Evolutionary conservation across 768 basidiomycete genomes (phyloP), one percentile per base, ranked within the genome.

Genomic region (Auricularia sp.): DNA sequence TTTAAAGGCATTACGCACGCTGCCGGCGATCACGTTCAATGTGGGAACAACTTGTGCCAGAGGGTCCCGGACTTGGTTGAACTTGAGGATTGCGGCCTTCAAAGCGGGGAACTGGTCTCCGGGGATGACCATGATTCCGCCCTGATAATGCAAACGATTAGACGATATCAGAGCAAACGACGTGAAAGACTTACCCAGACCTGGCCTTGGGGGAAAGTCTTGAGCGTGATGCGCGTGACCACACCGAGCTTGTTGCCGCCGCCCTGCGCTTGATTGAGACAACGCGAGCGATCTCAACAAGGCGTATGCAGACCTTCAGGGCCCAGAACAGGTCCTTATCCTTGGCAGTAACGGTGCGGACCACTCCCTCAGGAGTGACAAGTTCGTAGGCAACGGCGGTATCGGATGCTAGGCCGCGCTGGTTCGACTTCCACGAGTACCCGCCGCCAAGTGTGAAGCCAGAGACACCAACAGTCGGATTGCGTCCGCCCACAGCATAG

Each of bases 401-500:
- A 67, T 78, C 77, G 39, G 76, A 66, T 3, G 71, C 70, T 10
- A 77, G 65, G 8, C 77, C 75, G 64, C 70, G 71, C 61, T 73
- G 71, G 64, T 74, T 76, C 3, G 73, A 74, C 64, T 73, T 73
- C 66, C 70, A 64, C 0, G 75, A 74, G 67, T 73, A 78, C 6
- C 77, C 77, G 63, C 63, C 63, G 16, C 63, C 63, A 6, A 64
- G 54, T 14, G 54, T 64, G 54, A 64, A 58, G 16, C 63, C 63
- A 34, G 44, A 47, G 35, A 64, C 35, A 33, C 63, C 63, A 24
- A 64, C 63, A 54, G 51, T 54, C 29, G 51, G 54, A 7, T 37
- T 54, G 7, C 63, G 37, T 16, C 51, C 63, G 35, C 63, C 63
- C 16, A 64, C 54, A 24, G 58, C 47, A n/a, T 54, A 56, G 34